Base-by-base conservation (phyloP, 257 asterid species). In the Anisodus acutangulus region DNA sequence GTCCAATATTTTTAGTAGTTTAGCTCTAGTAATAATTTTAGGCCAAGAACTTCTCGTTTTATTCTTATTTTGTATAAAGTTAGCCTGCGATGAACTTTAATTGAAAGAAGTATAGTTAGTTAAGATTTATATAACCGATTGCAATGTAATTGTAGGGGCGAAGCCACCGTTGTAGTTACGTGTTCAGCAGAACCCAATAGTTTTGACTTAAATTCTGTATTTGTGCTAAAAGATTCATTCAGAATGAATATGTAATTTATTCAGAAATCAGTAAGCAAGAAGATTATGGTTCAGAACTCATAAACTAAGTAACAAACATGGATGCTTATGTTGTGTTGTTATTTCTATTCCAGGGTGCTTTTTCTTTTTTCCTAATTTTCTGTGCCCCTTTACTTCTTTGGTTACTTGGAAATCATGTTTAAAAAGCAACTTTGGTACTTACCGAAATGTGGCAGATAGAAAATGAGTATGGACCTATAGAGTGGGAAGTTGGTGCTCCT, bases 401-500 rank as follows among this genome's bases (percentile, higher is more conserved):
- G 17, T 54, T 53, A 3, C n/a, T 66, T 66, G 19, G 41, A 66
- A 66, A 66, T 66, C 4, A 31, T 66, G 72, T 66, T 64, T 12
- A 11, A 66, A 82, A 49, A 13, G 9, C 10, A 37, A 64, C 5
- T 19, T 47, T 82, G 59, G 2, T 15, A 81, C 31, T 82, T 80
- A 8, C 78, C 83, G 58, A 11, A 64, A 84, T 66, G 26, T 41
- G 84, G 86, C 95, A 97, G 98, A 93, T 97, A 74, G 98, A 97
- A 87, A 97, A 97, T 80, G 98, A 96, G 55, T 96, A 93, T 88
- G 99, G 98, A 68, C 97, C 98, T 6, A 85, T 93, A 4, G 99
- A 94, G 86, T 95, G 97, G 98, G 91, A 90, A 78, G 86, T 93
- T 17, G 97, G 98, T 57, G 95, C 95, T 57, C 97, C 97, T 41